Conservation (phyloP, 2,329 filamentous ascomycete species). For the Zymoseptoria brevis region DNA sequence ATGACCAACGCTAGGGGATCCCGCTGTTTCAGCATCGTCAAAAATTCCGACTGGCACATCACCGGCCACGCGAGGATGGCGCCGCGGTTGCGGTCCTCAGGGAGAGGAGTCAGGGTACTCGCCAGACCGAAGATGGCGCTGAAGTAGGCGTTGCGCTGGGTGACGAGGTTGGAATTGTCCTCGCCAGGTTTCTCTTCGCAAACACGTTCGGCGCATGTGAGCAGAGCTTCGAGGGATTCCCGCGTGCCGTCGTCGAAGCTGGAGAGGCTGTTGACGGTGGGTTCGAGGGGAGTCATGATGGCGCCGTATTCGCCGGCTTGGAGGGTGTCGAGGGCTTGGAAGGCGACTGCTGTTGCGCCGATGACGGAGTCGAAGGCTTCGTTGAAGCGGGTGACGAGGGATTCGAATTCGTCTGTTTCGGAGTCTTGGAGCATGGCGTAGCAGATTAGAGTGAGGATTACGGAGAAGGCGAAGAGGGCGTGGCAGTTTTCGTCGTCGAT, state of each 20-base stretch:
- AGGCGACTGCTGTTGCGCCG: conserved; percentile 12
- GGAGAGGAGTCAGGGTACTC: conserved; percentile 9
- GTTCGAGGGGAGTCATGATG: conserved; percentile 7
- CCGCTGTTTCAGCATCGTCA: conserved; percentile 12
- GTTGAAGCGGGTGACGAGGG: conserved; percentile 9
- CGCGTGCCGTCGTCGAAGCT: conserved; percentile 7
- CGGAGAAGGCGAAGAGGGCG: conserved; percentile 16
- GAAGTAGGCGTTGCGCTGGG: conserved; percentile 9
- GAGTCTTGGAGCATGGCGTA: conserved; percentile 12
- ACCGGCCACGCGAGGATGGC: conserved; percentile 13
- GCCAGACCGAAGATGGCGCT: conserved; percentile 12
- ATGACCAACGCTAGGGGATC: conserved; percentile 16
- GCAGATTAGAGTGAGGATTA: conserved; percentile 11
- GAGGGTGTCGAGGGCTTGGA: conserved; percentile 9
- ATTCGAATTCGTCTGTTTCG: neutral
- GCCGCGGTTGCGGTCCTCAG: conserved; percentile 8
- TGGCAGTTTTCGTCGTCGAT: conserved; percentile 18
- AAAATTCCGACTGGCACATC: conserved; percentile 8
- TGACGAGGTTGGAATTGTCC: neutral
- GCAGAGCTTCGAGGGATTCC: conserved; percentile 9
- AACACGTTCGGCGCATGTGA: conserved; percentile 2
- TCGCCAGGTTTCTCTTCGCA: conserved; percentile 1
- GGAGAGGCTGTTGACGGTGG: conserved; percentile 6
- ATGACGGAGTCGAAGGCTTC: conserved; percentile 14
- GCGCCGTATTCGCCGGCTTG: conserved; percentile 3